These are phyloP conservation scores for Cucurbita ficifolia DNA, from an alignment of 306 rosid species.

Conservation along the genomic window DNA sequence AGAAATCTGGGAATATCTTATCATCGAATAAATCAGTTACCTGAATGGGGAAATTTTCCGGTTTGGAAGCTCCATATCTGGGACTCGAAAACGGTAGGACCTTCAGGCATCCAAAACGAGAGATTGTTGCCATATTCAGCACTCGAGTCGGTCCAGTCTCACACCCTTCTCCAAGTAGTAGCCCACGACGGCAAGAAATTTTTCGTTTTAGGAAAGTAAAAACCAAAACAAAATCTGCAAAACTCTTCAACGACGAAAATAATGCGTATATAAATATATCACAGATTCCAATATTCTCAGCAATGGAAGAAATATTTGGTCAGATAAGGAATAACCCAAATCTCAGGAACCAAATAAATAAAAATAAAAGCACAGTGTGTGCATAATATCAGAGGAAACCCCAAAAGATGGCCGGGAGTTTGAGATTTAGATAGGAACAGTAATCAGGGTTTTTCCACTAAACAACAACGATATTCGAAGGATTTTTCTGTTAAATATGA, in stretches of 20 bases:
- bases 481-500: conserved; percentile 4
- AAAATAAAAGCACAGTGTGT: not conserved
- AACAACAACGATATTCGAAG: not conserved
- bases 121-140: conserved; percentile 10
- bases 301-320: not conserved
- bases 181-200: not conserved
- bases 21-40: not conserved
- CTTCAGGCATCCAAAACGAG: not conserved
- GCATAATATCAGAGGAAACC: not conserved
- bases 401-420: not conserved
- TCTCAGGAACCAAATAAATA: not conserved
- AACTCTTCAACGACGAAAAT: not conserved
- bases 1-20: conserved; percentile 1
- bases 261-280: not conserved
- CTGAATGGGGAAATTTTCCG: not conserved
- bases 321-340: conserved; percentile 2
- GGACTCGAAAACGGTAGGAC: not conserved
- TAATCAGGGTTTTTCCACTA: not conserved
- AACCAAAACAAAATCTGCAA: not conserved
- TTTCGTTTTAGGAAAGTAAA: not conserved
- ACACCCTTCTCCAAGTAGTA: not conserved
- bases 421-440: not conserved
- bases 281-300: not conserved
- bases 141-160: not conserved
- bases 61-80: not conserved